Evolutionary conservation across 345 rosid species (phyloP), one percentile per base, ranked within the genome.

Genomic region (Lumnitzera racemosa): DNA sequence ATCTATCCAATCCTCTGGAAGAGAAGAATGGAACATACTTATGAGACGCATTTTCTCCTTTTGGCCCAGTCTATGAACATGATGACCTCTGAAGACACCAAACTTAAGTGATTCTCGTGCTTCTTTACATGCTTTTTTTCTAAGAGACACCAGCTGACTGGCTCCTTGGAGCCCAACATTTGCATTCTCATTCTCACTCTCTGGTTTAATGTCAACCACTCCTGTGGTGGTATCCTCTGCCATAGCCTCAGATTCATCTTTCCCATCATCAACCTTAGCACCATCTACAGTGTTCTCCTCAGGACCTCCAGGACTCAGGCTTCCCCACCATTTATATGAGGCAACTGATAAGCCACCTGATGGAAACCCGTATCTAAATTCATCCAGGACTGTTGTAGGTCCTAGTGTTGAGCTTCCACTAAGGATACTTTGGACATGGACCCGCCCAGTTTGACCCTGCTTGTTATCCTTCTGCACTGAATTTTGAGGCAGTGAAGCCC

Each of bases 321-420:
- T 70, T 24, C 80, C 88, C 96, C 94, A 86, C 94, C 96, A 89
- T 72, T 81, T 86, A 55, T 79, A 71, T 2, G 83, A 70, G 47
- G 67, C 63, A 12, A 74, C 61, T 0, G 79, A 71, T 59, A 89
- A 82, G 55, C 94, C 90, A 27, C 67, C 64, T 8, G 84, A 77
- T 59, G 96, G 96, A 58, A 88, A 86, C 52, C 96, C 96, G 56
- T 53, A 54, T 63, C 80, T 85, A 71, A 89, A 89, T 67, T 86
- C 96, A 63, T 89, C 94, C 50, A 54, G 49, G 11, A 64, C 64
- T 50, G 69, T 59, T 50, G 69, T 47, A 52, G 65, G 51, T 61
- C 87, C 82, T 58, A 65, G 71, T 14, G 67, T 58, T 57, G 63
- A 62, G 66, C 66, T 70, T 25, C 66, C 65, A 46, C 57, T 67